Base-by-base conservation (phyloP, 2,329 filamentous ascomycete species). In the Teratosphaeriaceae sp. region DNA sequence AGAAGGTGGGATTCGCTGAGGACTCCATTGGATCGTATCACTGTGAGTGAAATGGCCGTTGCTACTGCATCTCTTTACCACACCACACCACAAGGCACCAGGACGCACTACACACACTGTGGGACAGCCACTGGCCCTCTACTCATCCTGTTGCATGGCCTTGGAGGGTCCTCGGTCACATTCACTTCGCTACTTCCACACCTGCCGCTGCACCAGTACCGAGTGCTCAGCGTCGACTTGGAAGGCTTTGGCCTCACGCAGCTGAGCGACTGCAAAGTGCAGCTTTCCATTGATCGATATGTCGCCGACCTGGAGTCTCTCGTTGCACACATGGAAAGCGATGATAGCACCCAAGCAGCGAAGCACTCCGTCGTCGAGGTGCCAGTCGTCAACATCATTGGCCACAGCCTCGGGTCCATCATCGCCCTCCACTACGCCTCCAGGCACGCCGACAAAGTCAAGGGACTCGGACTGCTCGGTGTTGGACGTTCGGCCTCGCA, bases 391-490 rank as follows among this genome's bases (percentile, higher is more conserved):
- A 29, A 38, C 41, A 47, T 47, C 41, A 41, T 47, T 33, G 45
- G 45, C 16, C 45, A 47, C 21, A 47, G 45, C 38, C 41, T 47
- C 22, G 45, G 45, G 12, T 15, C 36, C 11, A 34, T 47, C 20
- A 20, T 49, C 40, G 46, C 40, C 7, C 40, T 48, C 7, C 46
- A 48, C 35, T 48, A 48, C 23, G 37, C 43, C 20, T 35, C 40
- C 23, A 18, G 13, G 7, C 18, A 40, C n/a, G 39, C 43, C 9
- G 21, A 38, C 16, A 38, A 44, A 12, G 40, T 49, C 4, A 74
- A 75, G 1, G 40, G 44, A 27, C 41, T 47, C 27, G 41, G 44
- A 21, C 40, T 47, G n/a, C 40, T 47, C 24, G 40, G 44, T 13
- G 44, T 47, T 27, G 41, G 44, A 3, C 40, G 44, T 3, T 47